A percentile compares a stretch with the other conserved stretches of the same genome.
Evolutionary conservation across 345 rosid genomes (phyloP).

Genomic region (Hibiscus tridactylites): DNA sequence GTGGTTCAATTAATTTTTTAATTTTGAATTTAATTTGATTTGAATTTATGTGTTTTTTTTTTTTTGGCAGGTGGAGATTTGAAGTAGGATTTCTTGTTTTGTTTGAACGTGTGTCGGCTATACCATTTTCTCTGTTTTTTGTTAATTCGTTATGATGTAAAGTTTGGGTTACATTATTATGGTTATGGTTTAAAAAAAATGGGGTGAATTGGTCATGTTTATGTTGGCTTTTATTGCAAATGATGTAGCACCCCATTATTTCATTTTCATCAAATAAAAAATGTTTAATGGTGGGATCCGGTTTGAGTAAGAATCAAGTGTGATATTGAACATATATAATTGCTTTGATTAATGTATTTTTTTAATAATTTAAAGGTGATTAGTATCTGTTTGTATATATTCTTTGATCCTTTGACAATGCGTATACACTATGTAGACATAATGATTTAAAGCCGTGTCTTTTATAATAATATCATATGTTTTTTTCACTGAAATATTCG

Average conservation of each 20-base stretch:
- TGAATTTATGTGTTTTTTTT: too few relatives aligned
- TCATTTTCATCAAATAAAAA: neutral
- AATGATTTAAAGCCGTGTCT: too few relatives aligned
- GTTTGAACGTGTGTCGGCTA: neutral
- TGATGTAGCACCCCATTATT: too few relatives aligned
- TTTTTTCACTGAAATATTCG: too few relatives aligned
- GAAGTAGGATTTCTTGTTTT: neutral
- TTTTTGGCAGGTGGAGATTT: neutral
- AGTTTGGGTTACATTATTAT: neutral
- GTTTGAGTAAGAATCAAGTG: neutral
- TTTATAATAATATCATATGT: too few relatives aligned
- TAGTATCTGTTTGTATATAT: too few relatives aligned
- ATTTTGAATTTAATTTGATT: too few relatives aligned
- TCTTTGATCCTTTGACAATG: too few relatives aligned
- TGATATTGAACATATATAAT: neutral
- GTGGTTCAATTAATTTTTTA: too few relatives aligned
- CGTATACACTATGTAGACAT: too few relatives aligned
- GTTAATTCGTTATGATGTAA: neutral
- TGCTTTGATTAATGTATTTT: neutral
- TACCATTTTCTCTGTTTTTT: neutral
- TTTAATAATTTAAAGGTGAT: too few relatives aligned
- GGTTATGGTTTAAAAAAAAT: neutral
- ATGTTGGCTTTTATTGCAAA: neutral
- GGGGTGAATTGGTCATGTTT: neutral
- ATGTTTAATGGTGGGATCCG: neutral